These are phyloP conservation scores for Tribonema minus DNA, from an alignment of 108 stramenopile species.

Conservation along the genomic window DNA sequence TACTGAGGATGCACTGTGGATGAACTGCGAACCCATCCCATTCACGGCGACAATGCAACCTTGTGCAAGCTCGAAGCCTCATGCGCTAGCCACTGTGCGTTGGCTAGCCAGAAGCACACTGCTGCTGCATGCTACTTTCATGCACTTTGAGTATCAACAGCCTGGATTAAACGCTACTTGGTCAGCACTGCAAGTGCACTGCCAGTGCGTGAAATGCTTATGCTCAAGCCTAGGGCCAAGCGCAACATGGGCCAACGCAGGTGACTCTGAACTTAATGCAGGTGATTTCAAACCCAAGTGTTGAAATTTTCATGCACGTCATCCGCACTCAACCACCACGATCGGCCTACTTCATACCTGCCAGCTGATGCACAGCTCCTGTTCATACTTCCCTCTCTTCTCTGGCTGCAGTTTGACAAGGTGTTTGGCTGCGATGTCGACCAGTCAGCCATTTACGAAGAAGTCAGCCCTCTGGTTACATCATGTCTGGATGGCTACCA, in stretches of 20 bases:
- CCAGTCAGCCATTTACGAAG: conserved; percentile 82
- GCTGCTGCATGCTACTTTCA: no score
- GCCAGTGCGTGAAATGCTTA: no score
- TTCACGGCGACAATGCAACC: no score
- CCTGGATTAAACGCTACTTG: no score
- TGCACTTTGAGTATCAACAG: no score
- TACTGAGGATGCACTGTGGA: no score
- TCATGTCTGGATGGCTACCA: conserved; percentile 95
- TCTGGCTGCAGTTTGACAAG: conserved; percentile 11
- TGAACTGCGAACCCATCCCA: no score
- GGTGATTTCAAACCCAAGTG: neutral
- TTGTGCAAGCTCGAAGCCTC: no score
- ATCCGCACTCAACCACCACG: neutral
- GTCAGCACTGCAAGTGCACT: no score
- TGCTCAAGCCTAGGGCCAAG: neutral
- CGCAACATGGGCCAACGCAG: no score
- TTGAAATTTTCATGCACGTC: neutral
- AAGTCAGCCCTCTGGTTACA: conserved; percentile 85
- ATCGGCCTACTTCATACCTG: neutral
- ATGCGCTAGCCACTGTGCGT: no score
- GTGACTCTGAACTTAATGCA: neutral
- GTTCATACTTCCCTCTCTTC: neutral
- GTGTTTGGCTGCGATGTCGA: conserved; percentile 86
- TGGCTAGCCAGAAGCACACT: no score
- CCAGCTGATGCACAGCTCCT: neutral